A percentile compares a stretch with the other conserved stretches of the same genome.
Conservation (phyloP, 495 filamentous ascomycete species). For the Daldinia bambusicola region DNA sequence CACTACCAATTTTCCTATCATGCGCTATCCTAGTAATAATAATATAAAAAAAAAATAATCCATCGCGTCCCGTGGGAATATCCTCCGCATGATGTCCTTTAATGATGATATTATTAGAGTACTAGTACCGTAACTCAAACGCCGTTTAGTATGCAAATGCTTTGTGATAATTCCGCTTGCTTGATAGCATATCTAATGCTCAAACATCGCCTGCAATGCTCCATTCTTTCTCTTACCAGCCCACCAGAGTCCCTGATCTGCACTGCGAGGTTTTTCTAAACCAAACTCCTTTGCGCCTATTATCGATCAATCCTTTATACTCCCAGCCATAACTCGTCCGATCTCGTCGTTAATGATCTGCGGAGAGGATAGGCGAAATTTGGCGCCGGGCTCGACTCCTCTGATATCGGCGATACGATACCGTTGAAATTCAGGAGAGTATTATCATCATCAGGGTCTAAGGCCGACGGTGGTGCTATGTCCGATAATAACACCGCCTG, state of each 20-base stretch:
- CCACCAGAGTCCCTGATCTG: not conserved
- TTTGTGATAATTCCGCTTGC: not conserved
- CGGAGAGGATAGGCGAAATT: slow-evolving; percentile 27
- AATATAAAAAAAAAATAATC: too few relatives aligned
- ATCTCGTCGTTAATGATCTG: slow-evolving; percentile 38
- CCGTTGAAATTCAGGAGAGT: slow-evolving; percentile 12
- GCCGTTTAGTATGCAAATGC: slow-evolving; percentile 35
- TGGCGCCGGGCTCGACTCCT: slow-evolving; percentile 24
- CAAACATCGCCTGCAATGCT: not conserved
- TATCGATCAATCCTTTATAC: slow-evolving; percentile 8
- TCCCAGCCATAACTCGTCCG: slow-evolving; percentile 39
- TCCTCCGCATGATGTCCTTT: slow-evolving; percentile 25
- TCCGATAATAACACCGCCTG: slow-evolving; percentile 40
- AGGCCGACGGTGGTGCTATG: slow-evolving; percentile 32
- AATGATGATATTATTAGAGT: slow-evolving; percentile 12
- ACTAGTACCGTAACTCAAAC: slow-evolving; percentile 13
- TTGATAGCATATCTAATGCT: not conserved
- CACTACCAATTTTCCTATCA: slow-evolving; percentile 2
- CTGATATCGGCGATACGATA: slow-evolving; percentile 40
- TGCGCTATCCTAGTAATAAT: slow-evolving; percentile 22
- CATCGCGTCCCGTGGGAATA: slow-evolving; percentile 33
- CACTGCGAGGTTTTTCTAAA: not conserved
- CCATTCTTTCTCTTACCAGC: not conserved
- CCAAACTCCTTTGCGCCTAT: not conserved
- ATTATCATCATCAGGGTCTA: slow-evolving; percentile 17